Conservation (phyloP, 1,284 basidiomycete species). For the Paramarasmius palmivorus region DNA sequence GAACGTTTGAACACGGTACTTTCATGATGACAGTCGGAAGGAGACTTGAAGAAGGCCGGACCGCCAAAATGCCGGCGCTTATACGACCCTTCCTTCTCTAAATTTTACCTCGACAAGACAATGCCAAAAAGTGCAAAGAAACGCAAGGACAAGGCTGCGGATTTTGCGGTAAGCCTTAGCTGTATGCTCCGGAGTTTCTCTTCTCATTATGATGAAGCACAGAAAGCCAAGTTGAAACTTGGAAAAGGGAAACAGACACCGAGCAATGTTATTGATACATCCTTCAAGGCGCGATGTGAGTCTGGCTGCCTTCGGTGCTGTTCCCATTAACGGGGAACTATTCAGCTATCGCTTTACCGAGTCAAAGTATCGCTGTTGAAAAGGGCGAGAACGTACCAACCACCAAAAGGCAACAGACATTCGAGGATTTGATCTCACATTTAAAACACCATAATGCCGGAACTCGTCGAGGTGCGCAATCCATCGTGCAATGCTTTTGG, state of each 20-base stretch:
- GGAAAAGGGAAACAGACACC: slow-evolving; percentile 90
- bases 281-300: slow-evolving; percentile 90
- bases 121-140: slow-evolving; percentile 91
- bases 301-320: slow-evolving; percentile 10
- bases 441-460: slow-evolving; percentile 83
- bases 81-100: too few species aligned
- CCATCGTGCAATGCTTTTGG: neutral
- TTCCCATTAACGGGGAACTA: slow-evolving; percentile 11
- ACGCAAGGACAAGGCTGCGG: slow-evolving; percentile 85
- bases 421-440: slow-evolving; percentile 79
- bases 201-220: slow-evolving; percentile 13
- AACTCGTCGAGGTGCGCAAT: slow-evolving; percentile 64
- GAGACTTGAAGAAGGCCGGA: too few species aligned
- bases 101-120: too few species aligned
- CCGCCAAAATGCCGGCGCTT: too few species aligned
- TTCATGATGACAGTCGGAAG: too few species aligned
- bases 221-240: slow-evolving; percentile 97
- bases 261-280: slow-evolving; percentile 90
- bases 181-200: slow-evolving; percentile 6
- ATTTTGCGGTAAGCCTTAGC: slow-evolving; percentile 67
- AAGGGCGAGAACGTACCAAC: slow-evolving; percentile 60
- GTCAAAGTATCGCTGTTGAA: slow-evolving; percentile 70
- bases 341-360: slow-evolving; percentile 86
- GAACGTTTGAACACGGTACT: too few species aligned
- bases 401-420: slow-evolving; percentile 76